Evolutionary conservation across 371 early-diverging fungal species (phyloP).

Genomic region (Apophysomyces sp.): DNA sequence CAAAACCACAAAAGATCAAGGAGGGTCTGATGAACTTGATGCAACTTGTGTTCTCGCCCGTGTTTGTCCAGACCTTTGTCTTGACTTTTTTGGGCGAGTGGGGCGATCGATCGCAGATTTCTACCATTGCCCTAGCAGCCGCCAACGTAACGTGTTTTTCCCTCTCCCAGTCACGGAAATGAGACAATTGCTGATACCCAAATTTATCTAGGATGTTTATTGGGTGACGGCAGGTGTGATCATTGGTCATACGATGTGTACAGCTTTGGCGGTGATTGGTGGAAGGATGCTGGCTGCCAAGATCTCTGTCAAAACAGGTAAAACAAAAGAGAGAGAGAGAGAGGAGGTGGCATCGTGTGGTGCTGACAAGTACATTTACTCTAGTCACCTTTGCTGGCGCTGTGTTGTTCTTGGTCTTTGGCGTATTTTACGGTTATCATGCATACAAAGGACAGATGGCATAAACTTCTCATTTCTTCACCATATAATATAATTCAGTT

Average conservation of each 20-base stretch:
- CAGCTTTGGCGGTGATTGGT: slow-evolving; percentile 90
- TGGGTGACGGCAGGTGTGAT: slow-evolving; percentile 88
- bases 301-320: slow-evolving; percentile 92
- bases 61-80: slow-evolving; percentile 93
- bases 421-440: slow-evolving; percentile 64
- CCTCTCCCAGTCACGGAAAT: not conserved
- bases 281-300: slow-evolving; percentile 87
- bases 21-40: slow-evolving; percentile 61
- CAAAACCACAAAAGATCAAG: slow-evolving; percentile 25
- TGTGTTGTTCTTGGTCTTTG: slow-evolving; percentile 84
- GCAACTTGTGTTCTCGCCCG: slow-evolving; percentile 81
- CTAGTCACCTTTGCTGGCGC: slow-evolving; percentile 84
- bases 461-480: not conserved
- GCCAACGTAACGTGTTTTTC: slow-evolving; percentile 72
- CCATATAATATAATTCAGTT: not conserved
- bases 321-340: slow-evolving; percentile 3
- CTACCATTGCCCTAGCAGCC: slow-evolving; percentile 94
- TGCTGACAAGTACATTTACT: too few species aligned
- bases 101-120: slow-evolving; percentile 95
- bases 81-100: slow-evolving; percentile 97
- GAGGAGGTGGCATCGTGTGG: too few species aligned
- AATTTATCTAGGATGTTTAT: slow-evolving; percentile 63
- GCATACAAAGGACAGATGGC: slow-evolving; percentile 16
- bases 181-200: not conserved
- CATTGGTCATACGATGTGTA: slow-evolving; percentile 89